Base-by-base conservation (phyloP, 2,329 filamentous ascomycete genomes). In the Aspergillus awamori region DNA sequence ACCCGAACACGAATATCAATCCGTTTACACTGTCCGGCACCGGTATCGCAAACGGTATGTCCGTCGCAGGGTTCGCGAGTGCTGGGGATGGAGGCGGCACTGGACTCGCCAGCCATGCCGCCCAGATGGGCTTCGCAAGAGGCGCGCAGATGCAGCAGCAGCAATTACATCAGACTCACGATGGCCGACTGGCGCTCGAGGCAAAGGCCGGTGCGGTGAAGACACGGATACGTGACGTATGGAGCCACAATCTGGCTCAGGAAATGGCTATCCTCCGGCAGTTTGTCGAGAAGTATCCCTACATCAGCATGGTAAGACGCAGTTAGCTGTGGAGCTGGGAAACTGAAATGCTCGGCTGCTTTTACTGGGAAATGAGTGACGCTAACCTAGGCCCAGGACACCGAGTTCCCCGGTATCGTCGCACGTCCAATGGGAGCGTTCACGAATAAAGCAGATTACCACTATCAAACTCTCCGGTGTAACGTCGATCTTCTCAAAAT, bases 401-500 rank as follows among this genome's bases (percentile, higher is more conserved):
- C 95, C 24, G 94, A 98, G 75, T 99, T 99, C 70, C 95, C 95
- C n/a, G 95, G 95, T 60, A 93, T 99, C 57, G 94, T 99, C 57
- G 92, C 94, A 26, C 87, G 95, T 68, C 95, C 95, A 2, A 98
- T 99, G 84, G 95, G 95, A 53, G 88, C 90, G 59, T 99, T 99
- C 77, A 87, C 90, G 62, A 95, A 91, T 61, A 98, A 97, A 80
- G 95, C 93, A 67, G 94, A 97, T 71, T 99, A 99, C 74, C 95
- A 99, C 76, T 99, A 99, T 79, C 95, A 99, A 82, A 98, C 94
- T 63, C 84, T 99, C 51, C 91, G 95, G 63, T 96, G 93, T 70
- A 99, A 99, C 74, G 95, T 99, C 72, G 95, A 99, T 74, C 87
- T 99, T 72, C 86, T 99, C 71, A 97, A 96, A 77, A 93, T 98